A percentile compares a stretch with the other conserved stretches of the same genome.
Evolutionary conservation across 805 yeast species (phyloP).

Genomic region (Saturnispora dispora): DNA sequence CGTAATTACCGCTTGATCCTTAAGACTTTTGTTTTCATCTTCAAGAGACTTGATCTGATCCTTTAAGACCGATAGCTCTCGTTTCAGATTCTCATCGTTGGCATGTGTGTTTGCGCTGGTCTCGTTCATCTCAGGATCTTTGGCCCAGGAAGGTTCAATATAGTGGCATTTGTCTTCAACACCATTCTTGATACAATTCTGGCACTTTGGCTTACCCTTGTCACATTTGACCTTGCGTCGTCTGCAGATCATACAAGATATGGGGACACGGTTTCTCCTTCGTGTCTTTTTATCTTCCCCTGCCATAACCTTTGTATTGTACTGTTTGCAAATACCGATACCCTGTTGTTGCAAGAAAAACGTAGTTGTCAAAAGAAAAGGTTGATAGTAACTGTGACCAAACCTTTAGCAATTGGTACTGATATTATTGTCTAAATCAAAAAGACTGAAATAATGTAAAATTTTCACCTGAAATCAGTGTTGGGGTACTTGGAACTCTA

Average conservation of each 20-base stretch:
- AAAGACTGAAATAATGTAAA: neutral
- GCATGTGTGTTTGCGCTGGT: slow-evolving; percentile 17
- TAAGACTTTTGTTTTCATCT: slow-evolving; percentile 23
- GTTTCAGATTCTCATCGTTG: slow-evolving; percentile 4
- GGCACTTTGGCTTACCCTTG: slow-evolving; percentile 44
- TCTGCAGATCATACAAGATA: slow-evolving; percentile 32
- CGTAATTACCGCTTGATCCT: slow-evolving; percentile 7
- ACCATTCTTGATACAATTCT: slow-evolving; percentile 48
- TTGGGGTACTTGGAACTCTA: neutral
- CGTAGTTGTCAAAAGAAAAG: neutral
- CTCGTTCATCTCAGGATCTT: slow-evolving; percentile 30
- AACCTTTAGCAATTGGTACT: slow-evolving; percentile 11
- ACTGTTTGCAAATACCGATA: neutral
- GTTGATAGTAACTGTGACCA: neutral
- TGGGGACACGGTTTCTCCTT: slow-evolving; percentile 32
- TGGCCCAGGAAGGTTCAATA: slow-evolving; percentile 54
- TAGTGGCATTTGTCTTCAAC: slow-evolving; percentile 50
- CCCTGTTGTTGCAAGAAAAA: neutral
- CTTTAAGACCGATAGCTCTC: neutral
- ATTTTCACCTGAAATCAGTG: neutral
- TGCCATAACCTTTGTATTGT: neutral
- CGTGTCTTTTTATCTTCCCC: slow-evolving; percentile 20
- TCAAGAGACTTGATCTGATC: slow-evolving; percentile 18
- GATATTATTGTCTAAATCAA: slow-evolving; percentile 1
- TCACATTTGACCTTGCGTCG: slow-evolving; percentile 34